A percentile compares a stretch with the other conserved stretches of the same genome.
These are phyloP conservation scores for Paulownia fortunei DNA, from an alignment of 257 asterid genomes.

Conservation along the genomic window DNA sequence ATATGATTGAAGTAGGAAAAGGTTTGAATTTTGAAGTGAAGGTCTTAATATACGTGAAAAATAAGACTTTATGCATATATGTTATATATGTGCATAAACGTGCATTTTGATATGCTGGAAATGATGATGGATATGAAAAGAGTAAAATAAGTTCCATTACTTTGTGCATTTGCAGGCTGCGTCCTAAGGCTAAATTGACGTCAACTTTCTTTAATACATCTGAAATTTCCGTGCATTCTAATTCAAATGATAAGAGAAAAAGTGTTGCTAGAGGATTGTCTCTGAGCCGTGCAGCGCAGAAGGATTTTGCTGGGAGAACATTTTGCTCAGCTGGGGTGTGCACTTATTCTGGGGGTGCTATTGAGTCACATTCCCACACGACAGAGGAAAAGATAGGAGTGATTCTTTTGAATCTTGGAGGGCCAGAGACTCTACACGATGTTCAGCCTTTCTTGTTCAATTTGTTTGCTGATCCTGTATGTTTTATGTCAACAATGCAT, in stretches of 20 bases:
- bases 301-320: constrained; percentile 49
- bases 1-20: background rate
- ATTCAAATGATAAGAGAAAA: constrained; percentile 29
- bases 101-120: background rate
- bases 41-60: background rate
- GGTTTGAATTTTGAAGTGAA: background rate
- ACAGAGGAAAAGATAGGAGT: constrained; percentile 82
- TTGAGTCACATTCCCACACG: constrained; percentile 46
- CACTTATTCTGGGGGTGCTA: constrained; percentile 45
- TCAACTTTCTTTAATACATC: constrained; percentile 36
- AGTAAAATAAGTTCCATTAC: background rate
- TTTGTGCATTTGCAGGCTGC: constrained; percentile 50
- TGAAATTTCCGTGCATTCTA: constrained; percentile 28
- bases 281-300: constrained; percentile 31
- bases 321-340: constrained; percentile 51
- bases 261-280: constrained; percentile 44
- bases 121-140: background rate
- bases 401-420: constrained; percentile 93
- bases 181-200: constrained; percentile 34
- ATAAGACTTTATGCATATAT: background rate
- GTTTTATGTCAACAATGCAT: constrained; percentile 30
- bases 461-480: constrained; percentile 92
- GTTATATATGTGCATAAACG: background rate
- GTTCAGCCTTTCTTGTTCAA: constrained; percentile 94
- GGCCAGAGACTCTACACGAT: constrained; percentile 90